Evolutionary conservation across 768 basidiomycete genomes (phyloP), one percentile per base, ranked within the genome.

Genomic region (Cyathus striatus): DNA sequence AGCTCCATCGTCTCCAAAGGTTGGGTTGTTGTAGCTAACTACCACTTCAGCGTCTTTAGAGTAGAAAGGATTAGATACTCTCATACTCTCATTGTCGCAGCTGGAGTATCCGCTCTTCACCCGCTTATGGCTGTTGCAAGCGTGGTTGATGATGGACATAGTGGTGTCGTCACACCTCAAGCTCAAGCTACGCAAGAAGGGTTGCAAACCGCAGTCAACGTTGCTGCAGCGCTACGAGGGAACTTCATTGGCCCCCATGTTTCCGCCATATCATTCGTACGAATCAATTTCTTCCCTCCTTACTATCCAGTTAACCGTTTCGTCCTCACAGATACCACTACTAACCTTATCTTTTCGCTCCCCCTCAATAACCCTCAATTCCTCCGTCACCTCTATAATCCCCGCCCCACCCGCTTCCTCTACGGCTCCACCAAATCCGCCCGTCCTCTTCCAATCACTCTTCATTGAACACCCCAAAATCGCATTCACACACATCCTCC

Each of bases 321-420:
- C 3, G 23, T 23, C 22, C 4, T 24, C 27, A 25, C 47, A 95
- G 90, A 81, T 94, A 4, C 92, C 92, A 0, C 58, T 91, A 0
- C 75, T 95, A 24, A 66, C 75, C 9, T 56, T 69, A 20, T 75
- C 81, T 0, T 92, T 89, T 0, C 43, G 57, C 0, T 71, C 77
- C 0, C 91, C 92, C 0, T 78, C 88, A 0, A 70, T 95, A 26
- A 76, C 90, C 22, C 78, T 94, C 32, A 57, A 95, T 25, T 90
- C 90, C 6, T 86, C 83, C 22, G 66, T 85, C 2, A 92, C 84
- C 2, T 79, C 89, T 2, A 68, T 84, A 5, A 81, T 93, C 25
- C 88, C 93, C 2, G 80, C 92, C 0, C 93, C 93, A 1, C 71
- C 84, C 2, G 86, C 91, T 0, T 80, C 86, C 1, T 74, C 89